Conservation (phyloP, 2,329 filamentous ascomycete genomes). For the Aspergillus neotritici region DNA sequence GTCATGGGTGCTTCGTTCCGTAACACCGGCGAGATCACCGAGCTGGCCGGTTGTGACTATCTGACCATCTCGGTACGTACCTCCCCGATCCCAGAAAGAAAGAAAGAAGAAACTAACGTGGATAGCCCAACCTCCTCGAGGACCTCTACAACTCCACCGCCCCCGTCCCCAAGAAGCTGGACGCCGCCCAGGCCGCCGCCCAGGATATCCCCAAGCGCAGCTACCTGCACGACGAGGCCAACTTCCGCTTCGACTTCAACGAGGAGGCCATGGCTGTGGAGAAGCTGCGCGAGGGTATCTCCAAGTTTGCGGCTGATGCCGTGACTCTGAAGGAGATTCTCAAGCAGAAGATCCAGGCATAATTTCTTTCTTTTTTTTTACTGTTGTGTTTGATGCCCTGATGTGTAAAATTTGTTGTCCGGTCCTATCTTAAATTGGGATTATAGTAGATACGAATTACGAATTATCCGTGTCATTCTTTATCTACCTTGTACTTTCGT, state of each 20-base stretch:
- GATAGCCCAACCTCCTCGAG: constrained; percentile 83
- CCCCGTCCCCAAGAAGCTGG: constrained; percentile 86
- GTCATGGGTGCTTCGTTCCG: constrained; percentile 99
- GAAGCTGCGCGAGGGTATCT: constrained; percentile 99
- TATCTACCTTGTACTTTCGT: background rate
- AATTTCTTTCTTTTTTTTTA: constrained; percentile 14
- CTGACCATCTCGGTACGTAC: constrained; percentile 83
- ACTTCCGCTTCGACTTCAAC: constrained; percentile 99
- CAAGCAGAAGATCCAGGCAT: constrained; percentile 69
- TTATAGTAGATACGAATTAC: constrained; percentile 22
- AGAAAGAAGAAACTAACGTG: constrained; percentile 13
- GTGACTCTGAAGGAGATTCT: constrained; percentile 89
- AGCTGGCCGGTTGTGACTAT: constrained; percentile 97
- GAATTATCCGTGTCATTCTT: constrained; percentile 6
- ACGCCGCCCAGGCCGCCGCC: constrained; percentile 58
- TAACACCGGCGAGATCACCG: constrained; percentile 92
- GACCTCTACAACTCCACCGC: constrained; percentile 80
- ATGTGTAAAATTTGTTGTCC: constrained; percentile 21
- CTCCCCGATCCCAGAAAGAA: background rate
- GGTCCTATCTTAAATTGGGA: constrained; percentile 9
- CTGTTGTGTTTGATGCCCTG: constrained; percentile 8
- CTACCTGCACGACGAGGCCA: constrained; percentile 83
- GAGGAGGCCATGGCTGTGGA: constrained; percentile 99
- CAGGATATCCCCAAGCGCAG: constrained; percentile 80
- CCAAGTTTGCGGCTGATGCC: constrained; percentile 96